Evolutionary conservation across 768 basidiomycete genomes (phyloP).

Genomic region (Roridomyces roridus): DNA sequence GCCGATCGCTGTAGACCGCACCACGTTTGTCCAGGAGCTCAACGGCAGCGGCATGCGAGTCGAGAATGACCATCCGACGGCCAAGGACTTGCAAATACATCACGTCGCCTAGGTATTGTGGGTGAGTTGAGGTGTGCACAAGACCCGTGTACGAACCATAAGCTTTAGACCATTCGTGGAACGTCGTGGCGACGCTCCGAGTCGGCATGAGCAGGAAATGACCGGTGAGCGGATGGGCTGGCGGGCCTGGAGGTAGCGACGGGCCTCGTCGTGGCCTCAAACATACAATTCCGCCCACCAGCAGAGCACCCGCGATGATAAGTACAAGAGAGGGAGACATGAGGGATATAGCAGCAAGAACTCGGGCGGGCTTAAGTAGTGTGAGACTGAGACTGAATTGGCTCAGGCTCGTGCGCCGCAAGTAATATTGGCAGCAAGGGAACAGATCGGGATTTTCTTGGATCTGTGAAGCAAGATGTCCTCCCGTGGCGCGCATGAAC

Average conservation of each 20-base stretch:
- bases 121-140: not conserved
- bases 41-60: conserved; percentile 27
- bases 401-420: too few species aligned
- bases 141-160: conserved; percentile 23
- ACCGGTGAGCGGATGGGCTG: conserved; percentile 28
- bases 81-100: conserved; percentile 28
- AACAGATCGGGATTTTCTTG: too few species aligned
- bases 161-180: conserved; percentile 26
- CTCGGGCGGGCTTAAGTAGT: too few species aligned
- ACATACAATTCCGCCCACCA: too few species aligned
- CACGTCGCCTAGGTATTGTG: conserved; percentile 8
- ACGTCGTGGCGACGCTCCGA: conserved; percentile 14
- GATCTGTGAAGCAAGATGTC: too few species aligned
- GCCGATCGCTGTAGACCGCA: conserved; percentile 30
- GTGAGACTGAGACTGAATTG: too few species aligned
- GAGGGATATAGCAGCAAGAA: too few species aligned
- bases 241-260: conserved; percentile 30
- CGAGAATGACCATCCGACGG: conserved; percentile 24
- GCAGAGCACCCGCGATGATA: too few species aligned
- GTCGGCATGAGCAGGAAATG: conserved; percentile 29
- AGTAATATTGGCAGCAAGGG: too few species aligned
- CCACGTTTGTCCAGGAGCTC: conserved; percentile 39
- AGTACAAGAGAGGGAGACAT: too few species aligned
- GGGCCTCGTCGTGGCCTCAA: not conserved
- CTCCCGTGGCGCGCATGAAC: too few species aligned